These are phyloP conservation scores for Ceratocystiopsis minuta DNA, from an alignment of 2,329 filamentous ascomycete genomes.

Conservation along the genomic window DNA sequence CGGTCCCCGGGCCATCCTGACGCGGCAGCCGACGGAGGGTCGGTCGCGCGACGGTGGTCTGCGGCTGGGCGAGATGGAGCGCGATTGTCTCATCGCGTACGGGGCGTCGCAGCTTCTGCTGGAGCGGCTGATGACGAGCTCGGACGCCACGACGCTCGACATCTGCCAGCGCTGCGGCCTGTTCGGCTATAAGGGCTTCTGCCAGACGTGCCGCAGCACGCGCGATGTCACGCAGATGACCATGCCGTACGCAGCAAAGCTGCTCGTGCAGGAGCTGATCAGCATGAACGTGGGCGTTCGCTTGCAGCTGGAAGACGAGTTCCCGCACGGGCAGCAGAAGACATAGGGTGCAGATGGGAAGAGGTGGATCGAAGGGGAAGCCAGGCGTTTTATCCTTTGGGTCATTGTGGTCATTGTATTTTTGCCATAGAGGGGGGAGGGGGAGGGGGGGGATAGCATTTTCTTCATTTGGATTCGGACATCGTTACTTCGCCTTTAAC, in stretches of 20 bases:
- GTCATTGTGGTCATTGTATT: background rate
- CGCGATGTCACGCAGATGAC: constrained; percentile 78
- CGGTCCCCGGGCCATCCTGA: constrained; percentile 79
- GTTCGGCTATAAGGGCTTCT: constrained; percentile 92
- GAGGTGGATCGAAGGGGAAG: too few relatives aligned
- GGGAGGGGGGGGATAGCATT: too few relatives aligned
- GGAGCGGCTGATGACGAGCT: constrained; percentile 86
- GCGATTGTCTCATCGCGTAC: constrained; percentile 94
- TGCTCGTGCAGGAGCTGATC: constrained; percentile 86
- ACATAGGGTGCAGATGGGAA: too few relatives aligned
- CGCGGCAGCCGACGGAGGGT: constrained; percentile 90
- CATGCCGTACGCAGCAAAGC: constrained; percentile 92
- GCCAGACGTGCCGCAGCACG: constrained; percentile 77
- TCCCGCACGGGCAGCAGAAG: constrained; percentile 40
- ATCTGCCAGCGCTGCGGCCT: constrained; percentile 88
- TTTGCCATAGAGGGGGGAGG: background rate
- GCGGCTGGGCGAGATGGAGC: constrained; percentile 94
- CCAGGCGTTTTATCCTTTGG: background rate
- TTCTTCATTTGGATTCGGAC: too few relatives aligned
- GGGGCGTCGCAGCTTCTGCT: constrained; percentile 82
- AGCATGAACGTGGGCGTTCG: constrained; percentile 98
- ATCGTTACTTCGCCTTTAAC: background rate
- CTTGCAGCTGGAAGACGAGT: constrained; percentile 83
- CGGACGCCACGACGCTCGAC: constrained; percentile 78
- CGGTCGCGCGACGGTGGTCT: constrained; percentile 82